These are phyloP conservation scores for Chaetomium tenue DNA, from an alignment of 495 filamentous ascomycete genomes.

Conservation along the genomic window DNA sequence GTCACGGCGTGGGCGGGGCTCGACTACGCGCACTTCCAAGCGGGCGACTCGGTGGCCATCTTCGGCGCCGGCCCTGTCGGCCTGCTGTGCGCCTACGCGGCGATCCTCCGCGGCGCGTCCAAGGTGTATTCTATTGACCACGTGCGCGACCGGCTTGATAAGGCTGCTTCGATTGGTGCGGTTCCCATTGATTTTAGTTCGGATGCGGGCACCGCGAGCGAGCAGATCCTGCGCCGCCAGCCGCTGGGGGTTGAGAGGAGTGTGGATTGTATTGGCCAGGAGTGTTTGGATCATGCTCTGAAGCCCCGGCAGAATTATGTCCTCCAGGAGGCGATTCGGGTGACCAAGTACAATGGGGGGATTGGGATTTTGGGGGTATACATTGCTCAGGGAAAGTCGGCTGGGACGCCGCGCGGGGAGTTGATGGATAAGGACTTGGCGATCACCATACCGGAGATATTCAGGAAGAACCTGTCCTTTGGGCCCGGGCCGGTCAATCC, in stretches of 20 bases:
- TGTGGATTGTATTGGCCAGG: constrained; percentile 56
- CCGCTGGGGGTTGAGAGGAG: constrained; percentile 53
- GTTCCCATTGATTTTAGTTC: constrained; percentile 33
- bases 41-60: constrained; percentile 45
- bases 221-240: constrained; percentile 40
- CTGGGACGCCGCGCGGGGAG: constrained; percentile 18
- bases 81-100: constrained; percentile 41
- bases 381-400: constrained; percentile 1
- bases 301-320: constrained; percentile 45
- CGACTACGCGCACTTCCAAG: constrained; percentile 36
- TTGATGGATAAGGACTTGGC: constrained; percentile 5
- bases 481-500: constrained; percentile 18
- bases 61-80: constrained; percentile 47
- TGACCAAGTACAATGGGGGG: constrained; percentile 49
- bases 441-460: constrained; percentile 8
- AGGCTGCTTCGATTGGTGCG: constrained; percentile 30
- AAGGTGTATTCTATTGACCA: constrained; percentile 35
- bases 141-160: constrained; percentile 28
- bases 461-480: constrained; percentile 24
- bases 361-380: constrained; percentile 43
- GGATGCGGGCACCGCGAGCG: constrained; percentile 32
- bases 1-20: constrained; percentile 41
- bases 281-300: constrained; percentile 47
- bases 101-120: constrained; percentile 41
- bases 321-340: constrained; percentile 19